Evolutionary conservation across 768 basidiomycete genomes (phyloP).

Genomic region (Lentinus brumalis): DNA sequence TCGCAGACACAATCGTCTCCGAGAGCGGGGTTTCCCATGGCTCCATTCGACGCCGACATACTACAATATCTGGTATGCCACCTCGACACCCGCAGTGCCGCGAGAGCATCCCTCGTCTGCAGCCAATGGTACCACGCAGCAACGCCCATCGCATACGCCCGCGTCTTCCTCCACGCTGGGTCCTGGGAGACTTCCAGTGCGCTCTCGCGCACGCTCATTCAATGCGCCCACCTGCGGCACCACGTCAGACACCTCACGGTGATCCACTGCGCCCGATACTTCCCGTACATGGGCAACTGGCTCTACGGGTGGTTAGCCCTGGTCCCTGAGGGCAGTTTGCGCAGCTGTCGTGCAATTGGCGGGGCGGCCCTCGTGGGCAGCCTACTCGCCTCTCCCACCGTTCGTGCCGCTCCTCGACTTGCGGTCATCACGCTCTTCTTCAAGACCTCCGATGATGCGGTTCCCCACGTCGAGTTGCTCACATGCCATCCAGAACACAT

Average conservation of each 20-base stretch:
- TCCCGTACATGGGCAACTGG: neutral
- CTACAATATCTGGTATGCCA: too few species aligned
- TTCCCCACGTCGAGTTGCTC: neutral
- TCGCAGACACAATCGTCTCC: too few species aligned
- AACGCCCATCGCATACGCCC: neutral
- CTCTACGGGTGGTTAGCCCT: neutral
- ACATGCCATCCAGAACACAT: neutral
- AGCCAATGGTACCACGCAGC: neutral
- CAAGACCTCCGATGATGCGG: neutral
- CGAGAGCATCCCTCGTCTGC: neutral
- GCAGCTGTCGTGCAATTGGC: neutral
- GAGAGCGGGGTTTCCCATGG: too few species aligned
- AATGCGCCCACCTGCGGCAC: neutral
- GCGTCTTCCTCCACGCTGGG: neutral
- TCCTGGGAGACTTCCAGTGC: neutral
- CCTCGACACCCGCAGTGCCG: too few species aligned
- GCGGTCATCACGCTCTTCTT: neutral
- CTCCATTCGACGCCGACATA: too few species aligned
- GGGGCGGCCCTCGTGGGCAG: neutral
- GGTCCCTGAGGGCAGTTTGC: neutral
- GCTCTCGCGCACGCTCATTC: neutral
- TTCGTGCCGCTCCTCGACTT: neutral
- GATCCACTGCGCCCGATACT: neutral
- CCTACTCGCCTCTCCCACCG: neutral
- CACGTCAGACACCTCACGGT: slow-evolving; percentile 1